Conservation (phyloP, 1,139 yeast genomes). For the Wickerhamomyces sp. region DNA sequence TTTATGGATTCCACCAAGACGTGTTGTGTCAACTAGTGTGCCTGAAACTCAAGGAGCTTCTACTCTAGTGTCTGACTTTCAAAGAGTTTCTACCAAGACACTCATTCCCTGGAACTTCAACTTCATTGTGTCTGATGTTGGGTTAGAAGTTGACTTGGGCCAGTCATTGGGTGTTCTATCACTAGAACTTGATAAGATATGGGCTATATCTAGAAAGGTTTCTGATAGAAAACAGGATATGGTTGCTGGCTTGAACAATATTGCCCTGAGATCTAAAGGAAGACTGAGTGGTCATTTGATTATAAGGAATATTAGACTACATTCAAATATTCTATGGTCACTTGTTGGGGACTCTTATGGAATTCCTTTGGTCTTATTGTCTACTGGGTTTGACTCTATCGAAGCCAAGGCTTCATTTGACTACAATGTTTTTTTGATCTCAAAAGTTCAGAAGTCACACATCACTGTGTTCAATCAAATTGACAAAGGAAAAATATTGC, state of each 20-base stretch:
- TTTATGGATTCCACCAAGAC: slow-evolving; percentile 61
- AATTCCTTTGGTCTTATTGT: slow-evolving; percentile 65
- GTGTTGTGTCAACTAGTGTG: neutral
- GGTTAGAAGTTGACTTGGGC: slow-evolving; percentile 69
- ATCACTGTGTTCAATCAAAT: slow-evolving; percentile 67
- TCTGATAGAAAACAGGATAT: slow-evolving; percentile 71
- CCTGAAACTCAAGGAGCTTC: neutral
- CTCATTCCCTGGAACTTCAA: slow-evolving; percentile 77
- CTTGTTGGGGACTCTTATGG: slow-evolving; percentile 38
- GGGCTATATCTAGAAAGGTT: slow-evolving; percentile 68
- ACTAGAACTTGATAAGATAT: slow-evolving; percentile 50
- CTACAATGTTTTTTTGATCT: slow-evolving; percentile 75
- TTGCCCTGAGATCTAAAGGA: slow-evolving; percentile 61
- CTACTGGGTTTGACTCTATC: slow-evolving; percentile 51
- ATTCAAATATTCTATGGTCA: slow-evolving; percentile 72
- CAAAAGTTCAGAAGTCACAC: slow-evolving; percentile 43
- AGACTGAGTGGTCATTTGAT: slow-evolving; percentile 70
- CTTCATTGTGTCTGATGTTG: slow-evolving; percentile 47
- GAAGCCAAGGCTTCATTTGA: slow-evolving; percentile 70
- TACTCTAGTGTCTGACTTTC: slow-evolving; percentile 44
- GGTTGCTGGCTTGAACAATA: slow-evolving; percentile 50
- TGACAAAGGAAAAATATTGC: slow-evolving; percentile 38
- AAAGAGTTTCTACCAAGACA: slow-evolving; percentile 56
- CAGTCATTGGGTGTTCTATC: slow-evolving; percentile 70
- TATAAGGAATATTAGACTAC: slow-evolving; percentile 46